A percentile compares a stretch with the other conserved stretches of the same genome.
Evolutionary conservation across 1,284 basidiomycete genomes (phyloP).

Genomic region (Sporisorium exsertum): DNA sequence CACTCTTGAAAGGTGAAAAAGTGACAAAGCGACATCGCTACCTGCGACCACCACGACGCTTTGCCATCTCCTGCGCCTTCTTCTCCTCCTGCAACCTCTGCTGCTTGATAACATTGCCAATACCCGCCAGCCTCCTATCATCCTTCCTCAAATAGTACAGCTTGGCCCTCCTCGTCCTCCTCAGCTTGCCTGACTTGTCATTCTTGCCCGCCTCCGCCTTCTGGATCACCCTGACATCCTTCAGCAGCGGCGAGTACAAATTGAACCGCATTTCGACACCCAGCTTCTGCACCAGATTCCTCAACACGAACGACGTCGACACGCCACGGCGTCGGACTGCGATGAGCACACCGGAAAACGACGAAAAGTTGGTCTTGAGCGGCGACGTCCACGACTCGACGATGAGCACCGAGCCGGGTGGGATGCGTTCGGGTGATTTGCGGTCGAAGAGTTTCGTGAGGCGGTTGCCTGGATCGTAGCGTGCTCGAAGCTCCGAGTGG

Average conservation of each 20-base stretch:
- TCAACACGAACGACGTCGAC: conserved; percentile 64
- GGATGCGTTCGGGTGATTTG: conserved; percentile 55
- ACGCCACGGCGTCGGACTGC: conserved; percentile 63
- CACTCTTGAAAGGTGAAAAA: background rate
- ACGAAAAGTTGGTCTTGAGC: conserved; percentile 56
- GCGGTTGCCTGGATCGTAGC: conserved; percentile 57
- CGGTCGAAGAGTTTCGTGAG: conserved; percentile 65
- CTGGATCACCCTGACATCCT: conserved; percentile 64
- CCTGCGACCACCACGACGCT: conserved; percentile 38
- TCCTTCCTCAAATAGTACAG: conserved; percentile 66
- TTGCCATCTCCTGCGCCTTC: conserved; percentile 43
- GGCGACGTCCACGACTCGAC: conserved; percentile 64
- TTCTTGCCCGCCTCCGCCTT: conserved; percentile 62
- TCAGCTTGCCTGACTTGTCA: conserved; percentile 50
- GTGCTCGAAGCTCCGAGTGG: conserved; percentile 55
- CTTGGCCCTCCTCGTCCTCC: conserved; percentile 64
- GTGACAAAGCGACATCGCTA: background rate
- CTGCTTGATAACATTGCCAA: conserved; percentile 61
- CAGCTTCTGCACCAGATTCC: conserved; percentile 66
- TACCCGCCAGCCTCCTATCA: conserved; percentile 58
- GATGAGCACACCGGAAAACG: conserved; percentile 66
- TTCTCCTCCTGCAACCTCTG: conserved; percentile 51
- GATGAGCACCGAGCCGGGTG: conserved; percentile 64
- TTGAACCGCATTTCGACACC: conserved; percentile 68
- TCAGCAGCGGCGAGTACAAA: conserved; percentile 65